These are phyloP conservation scores for Vachellia pachyceras DNA, from an alignment of 306 rosid species.

Conservation along the genomic window DNA sequence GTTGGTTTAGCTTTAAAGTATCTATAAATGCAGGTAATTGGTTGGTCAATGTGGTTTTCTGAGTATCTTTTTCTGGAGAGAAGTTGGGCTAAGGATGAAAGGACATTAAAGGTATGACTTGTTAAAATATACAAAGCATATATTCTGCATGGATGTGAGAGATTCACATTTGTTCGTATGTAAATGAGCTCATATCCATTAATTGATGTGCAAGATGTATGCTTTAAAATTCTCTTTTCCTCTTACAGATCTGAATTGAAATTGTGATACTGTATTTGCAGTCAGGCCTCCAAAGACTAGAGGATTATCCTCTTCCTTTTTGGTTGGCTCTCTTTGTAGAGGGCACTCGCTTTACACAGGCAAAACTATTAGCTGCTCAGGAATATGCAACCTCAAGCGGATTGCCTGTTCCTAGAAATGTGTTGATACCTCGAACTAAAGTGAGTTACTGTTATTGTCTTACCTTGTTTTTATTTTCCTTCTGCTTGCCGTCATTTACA, in stretches of 20 bases:
- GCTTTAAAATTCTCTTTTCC: not conserved
- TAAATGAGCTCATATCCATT: not conserved
- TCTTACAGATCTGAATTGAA: not conserved
- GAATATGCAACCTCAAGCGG: constrained; percentile 81
- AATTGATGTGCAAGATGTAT: not conserved
- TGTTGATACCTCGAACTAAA: constrained; percentile 97
- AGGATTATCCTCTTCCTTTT: constrained; percentile 87
- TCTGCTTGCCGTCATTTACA: not conserved
- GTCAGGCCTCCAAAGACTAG: constrained; percentile 62
- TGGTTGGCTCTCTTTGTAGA: constrained; percentile 98
- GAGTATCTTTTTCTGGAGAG: constrained; percentile 25
- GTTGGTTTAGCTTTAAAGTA: not conserved
- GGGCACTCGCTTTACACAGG: constrained; percentile 93
- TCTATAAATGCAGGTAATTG: constrained; percentile 23
- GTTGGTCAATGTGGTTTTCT: constrained; percentile 29
- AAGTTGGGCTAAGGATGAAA: constrained; percentile 26
- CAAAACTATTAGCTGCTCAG: constrained; percentile 88
- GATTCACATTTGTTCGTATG: not conserved
- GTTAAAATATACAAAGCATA: not conserved
- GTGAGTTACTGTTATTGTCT: constrained; percentile 44
- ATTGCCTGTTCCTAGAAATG: constrained; percentile 80
- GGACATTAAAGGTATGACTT: constrained; percentile 22
- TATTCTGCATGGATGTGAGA: not conserved
- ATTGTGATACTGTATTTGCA: constrained; percentile 1
- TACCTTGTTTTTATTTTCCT: not conserved